phyloP scores from a whole-genome alignment of 441 rosid genomes.

The Populus hybrid region DNA sequence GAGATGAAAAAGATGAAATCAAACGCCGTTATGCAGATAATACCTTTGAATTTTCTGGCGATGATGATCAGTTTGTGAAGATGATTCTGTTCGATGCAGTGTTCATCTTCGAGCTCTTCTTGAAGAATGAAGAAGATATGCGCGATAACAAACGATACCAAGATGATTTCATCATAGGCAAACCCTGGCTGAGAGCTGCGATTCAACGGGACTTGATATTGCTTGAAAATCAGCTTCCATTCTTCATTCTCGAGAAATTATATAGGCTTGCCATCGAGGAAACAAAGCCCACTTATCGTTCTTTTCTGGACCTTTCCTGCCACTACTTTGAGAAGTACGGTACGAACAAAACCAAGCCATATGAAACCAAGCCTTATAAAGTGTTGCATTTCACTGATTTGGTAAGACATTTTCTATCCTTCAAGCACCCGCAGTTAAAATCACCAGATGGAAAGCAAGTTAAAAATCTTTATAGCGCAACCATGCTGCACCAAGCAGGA shows the following conservation, averaged over 20 bases:
- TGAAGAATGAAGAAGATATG: background rate
- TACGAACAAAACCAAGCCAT: background rate
- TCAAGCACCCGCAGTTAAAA: background rate
- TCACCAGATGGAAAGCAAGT: no score
- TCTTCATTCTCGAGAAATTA: conserved; percentile 9
- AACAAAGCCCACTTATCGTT: no score
- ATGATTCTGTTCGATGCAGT: conserved; percentile 29
- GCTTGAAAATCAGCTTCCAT: conserved; percentile 32
- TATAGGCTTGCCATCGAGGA: background rate
- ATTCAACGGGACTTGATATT: conserved; percentile 25
- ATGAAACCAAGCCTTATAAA: no score
- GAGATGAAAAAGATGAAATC: background rate
- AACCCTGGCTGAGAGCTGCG: conserved; percentile 17
- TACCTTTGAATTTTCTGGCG: background rate
- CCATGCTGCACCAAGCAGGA: conserved; percentile 24
- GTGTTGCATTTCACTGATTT: conserved; percentile 20
- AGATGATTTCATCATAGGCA: conserved; percentile 13
- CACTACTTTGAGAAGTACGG: conserved; percentile 12
- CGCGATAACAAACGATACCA: background rate
- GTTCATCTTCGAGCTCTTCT: conserved; percentile 30
- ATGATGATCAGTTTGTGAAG: background rate
- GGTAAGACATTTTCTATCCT: conserved; percentile 1
- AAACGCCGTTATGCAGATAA: no score
- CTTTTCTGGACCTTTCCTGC: conserved; percentile 19
- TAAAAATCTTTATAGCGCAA: background rate